Evolutionary conservation across 2,329 filamentous ascomycete genomes (phyloP).

Genomic region (Dothistroma septosporum): DNA sequence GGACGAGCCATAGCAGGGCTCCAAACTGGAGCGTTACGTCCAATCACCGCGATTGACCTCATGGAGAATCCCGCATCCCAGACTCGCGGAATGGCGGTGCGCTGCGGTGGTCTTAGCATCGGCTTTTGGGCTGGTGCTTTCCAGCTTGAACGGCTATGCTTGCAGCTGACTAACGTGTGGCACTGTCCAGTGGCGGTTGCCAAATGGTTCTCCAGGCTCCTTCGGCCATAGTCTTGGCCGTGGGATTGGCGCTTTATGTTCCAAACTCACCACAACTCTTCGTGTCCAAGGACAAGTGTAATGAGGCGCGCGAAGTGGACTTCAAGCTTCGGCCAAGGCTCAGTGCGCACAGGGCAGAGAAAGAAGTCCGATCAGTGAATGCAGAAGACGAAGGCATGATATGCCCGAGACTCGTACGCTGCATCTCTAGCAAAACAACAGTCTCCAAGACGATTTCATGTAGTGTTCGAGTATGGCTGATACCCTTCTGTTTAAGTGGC

Average conservation of each 20-base stretch:
- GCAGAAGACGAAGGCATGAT: no score
- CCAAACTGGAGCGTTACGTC: constrained; percentile 22
- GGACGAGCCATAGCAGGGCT: constrained; percentile 23
- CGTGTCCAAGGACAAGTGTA: constrained; percentile 20
- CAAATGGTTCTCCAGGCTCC: constrained; percentile 32
- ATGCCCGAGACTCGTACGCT: no score
- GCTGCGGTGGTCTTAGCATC: constrained; percentile 46
- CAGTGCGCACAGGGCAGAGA: constrained; percentile 39
- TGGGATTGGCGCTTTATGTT: constrained; percentile 18
- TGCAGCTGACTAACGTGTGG: constrained; percentile 39
- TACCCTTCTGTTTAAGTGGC: constrained; percentile 27
- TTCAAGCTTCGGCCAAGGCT: constrained; percentile 44
- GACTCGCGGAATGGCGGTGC: constrained; percentile 48
- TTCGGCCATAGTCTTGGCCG: constrained; percentile 45
- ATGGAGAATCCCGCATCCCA: constrained; percentile 47
- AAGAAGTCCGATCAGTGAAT: constrained; percentile 42
- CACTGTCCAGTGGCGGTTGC: constrained; percentile 20
- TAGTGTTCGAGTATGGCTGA: no score
- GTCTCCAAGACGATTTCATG: no score
- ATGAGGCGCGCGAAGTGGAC: constrained; percentile 24
- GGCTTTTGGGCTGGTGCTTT: constrained; percentile 51
- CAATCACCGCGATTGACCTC: constrained; percentile 52
- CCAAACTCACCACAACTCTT: constrained; percentile 22
- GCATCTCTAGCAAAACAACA: no score
- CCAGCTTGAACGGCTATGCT: constrained; percentile 44